Conservation (phyloP, 2,329 filamentous ascomycete species). For the Ophiocordyceps camponoti-leonardi region DNA sequence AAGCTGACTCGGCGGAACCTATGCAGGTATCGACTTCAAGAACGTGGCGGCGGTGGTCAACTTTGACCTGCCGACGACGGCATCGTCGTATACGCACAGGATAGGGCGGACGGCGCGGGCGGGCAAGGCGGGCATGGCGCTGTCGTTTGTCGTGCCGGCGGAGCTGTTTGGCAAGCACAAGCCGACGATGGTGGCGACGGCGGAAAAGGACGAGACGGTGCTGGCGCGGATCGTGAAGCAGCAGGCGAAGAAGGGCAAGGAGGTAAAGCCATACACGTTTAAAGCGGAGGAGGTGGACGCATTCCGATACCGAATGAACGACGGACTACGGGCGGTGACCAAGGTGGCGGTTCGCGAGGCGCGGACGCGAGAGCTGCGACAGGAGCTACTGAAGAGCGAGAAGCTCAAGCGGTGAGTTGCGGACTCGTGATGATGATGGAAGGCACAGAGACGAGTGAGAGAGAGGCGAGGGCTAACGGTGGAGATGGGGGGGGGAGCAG, state of each 20-base stretch:
- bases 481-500: constrained; percentile 7
- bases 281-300: constrained; percentile 88
- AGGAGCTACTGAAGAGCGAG: constrained; percentile 84
- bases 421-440: not conserved
- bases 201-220: constrained; percentile 72
- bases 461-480: not conserved
- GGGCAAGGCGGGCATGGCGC: constrained; percentile 79
- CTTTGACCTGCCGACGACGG: constrained; percentile 79
- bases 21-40: constrained; percentile 63
- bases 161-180: constrained; percentile 78
- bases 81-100: constrained; percentile 91
- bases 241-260: constrained; percentile 62
- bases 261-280: constrained; percentile 81
- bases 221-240: constrained; percentile 63
- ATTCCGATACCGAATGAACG: constrained; percentile 88
- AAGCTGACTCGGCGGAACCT: not conserved
- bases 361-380: constrained; percentile 67
- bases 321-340: constrained; percentile 80
- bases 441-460: too few species aligned
- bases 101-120: constrained; percentile 88
- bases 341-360: constrained; percentile 81
- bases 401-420: constrained; percentile 56
- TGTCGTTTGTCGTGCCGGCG: constrained; percentile 84
- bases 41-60: constrained; percentile 91
- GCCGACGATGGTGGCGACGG: constrained; percentile 58